These are phyloP conservation scores for Venturia aucupariae DNA, from an alignment of 2,329 filamentous ascomycete genomes.

Conservation along the genomic window DNA sequence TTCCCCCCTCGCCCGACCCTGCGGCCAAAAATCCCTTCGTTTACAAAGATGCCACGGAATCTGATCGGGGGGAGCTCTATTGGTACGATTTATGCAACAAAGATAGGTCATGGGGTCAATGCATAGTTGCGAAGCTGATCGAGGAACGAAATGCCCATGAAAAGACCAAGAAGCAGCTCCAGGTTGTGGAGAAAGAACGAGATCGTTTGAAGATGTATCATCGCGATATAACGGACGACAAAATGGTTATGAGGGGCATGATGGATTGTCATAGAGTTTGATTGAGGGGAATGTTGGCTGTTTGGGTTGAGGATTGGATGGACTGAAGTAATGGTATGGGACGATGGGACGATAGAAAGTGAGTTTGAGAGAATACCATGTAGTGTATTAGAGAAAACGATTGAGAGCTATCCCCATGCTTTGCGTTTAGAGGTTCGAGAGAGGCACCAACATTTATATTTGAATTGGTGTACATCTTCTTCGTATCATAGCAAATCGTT, in stretches of 20 bases:
- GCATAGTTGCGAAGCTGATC: background rate
- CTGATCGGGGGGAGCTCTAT: background rate
- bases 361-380: background rate
- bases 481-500: too few species aligned
- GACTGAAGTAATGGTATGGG: too few species aligned
- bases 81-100: background rate
- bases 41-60: too few species aligned
- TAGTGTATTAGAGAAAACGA: too few species aligned
- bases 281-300: background rate
- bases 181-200: background rate
- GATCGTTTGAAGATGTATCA: background rate
- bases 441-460: too few species aligned
- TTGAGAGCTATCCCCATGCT: too few species aligned
- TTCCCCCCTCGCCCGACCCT: background rate
- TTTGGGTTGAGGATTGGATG: background rate
- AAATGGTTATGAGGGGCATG: background rate
- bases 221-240: background rate
- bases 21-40: too few species aligned
- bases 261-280: background rate
- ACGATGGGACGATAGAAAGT: background rate
- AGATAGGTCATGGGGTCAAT: background rate
- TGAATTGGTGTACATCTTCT: too few species aligned
- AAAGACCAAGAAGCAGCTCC: background rate
- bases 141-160: background rate
- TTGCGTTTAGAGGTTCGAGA: too few species aligned